phyloP scores from a whole-genome alignment of 768 basidiomycete species.

The Kwoniella botswanensis region DNA sequence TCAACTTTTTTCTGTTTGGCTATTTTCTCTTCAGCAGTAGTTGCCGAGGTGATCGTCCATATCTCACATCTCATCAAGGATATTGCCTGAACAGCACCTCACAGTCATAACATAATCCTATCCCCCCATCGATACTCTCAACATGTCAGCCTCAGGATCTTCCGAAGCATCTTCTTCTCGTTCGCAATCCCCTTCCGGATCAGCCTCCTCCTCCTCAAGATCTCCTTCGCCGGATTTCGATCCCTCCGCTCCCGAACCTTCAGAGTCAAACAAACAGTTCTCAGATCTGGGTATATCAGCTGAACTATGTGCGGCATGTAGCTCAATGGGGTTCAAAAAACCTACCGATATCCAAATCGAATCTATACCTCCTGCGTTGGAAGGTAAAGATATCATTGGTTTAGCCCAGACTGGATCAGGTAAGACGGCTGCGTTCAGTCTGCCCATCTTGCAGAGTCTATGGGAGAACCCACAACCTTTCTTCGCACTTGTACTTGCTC shows the following conservation, averaged over 20 bases:
- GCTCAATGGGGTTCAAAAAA: constrained; percentile 76
- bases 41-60: not conserved
- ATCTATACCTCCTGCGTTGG: constrained; percentile 81
- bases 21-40: not conserved
- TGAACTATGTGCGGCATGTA: constrained; percentile 83
- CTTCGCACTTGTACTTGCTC: constrained; percentile 91
- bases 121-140: not conserved
- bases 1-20: constrained; percentile 22
- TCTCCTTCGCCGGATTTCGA: constrained; percentile 20
- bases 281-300: constrained; percentile 84
- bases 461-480: constrained; percentile 90
- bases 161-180: constrained; percentile 30
- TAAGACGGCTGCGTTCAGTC: constrained; percentile 95
- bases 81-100: no score
- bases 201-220: constrained; percentile 22
- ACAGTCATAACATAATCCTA: no score
- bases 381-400: constrained; percentile 94
- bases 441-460: constrained; percentile 93
- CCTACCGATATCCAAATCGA: constrained; percentile 92
- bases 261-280: constrained; percentile 64
- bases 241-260: constrained; percentile 20
- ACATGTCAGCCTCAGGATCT: constrained; percentile 11
- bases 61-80: no score
- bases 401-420: constrained; percentile 98
- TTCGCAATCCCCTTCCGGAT: constrained; percentile 11